phyloP scores from a whole-genome alignment of 192 early-diverging fungal species.

The Coemansia umbellata region DNA sequence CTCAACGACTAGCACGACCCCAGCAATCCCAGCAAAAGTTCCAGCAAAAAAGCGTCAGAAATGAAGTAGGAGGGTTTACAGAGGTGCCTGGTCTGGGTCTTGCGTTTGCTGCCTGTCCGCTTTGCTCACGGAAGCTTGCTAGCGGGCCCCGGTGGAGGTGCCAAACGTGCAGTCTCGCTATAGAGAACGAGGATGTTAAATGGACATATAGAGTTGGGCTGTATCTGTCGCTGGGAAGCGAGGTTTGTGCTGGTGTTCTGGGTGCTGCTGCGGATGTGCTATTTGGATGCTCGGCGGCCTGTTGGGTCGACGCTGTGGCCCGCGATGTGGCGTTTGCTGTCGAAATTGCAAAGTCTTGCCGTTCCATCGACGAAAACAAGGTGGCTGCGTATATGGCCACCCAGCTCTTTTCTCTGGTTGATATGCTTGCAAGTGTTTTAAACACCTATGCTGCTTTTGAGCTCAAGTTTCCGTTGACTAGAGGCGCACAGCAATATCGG shows the following conservation, averaged over 20 bases:
- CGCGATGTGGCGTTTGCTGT: background rate
- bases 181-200: background rate
- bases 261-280: constrained; percentile 14
- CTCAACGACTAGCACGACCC: background rate
- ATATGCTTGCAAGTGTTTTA: too few species aligned
- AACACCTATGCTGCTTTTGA: too few species aligned
- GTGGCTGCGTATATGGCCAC: constrained; percentile 8
- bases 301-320: constrained; percentile 23
- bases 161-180: constrained; percentile 2
- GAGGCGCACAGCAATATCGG: too few species aligned
- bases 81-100: constrained; percentile 11
- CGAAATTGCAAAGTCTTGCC: too few species aligned
- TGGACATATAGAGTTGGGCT: constrained; percentile 27
- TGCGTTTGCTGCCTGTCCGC: constrained; percentile 19
- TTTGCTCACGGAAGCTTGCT: constrained; percentile 12
- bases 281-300: constrained; percentile 30
- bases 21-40: background rate
- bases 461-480: too few species aligned
- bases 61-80: background rate
- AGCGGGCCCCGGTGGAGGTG: constrained; percentile 5
- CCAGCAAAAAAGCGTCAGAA: background rate
- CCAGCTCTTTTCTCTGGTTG: constrained; percentile 1
- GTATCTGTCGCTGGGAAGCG: background rate
- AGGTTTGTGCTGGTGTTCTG: constrained; percentile 4
- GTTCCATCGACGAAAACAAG: too few species aligned